Percentiles rank a stretch among this genome's conserved stretches.
These are phyloP conservation scores for Naganishia vishniacii DNA, from an alignment of 768 basidiomycete species.

Conservation along the genomic window DNA sequence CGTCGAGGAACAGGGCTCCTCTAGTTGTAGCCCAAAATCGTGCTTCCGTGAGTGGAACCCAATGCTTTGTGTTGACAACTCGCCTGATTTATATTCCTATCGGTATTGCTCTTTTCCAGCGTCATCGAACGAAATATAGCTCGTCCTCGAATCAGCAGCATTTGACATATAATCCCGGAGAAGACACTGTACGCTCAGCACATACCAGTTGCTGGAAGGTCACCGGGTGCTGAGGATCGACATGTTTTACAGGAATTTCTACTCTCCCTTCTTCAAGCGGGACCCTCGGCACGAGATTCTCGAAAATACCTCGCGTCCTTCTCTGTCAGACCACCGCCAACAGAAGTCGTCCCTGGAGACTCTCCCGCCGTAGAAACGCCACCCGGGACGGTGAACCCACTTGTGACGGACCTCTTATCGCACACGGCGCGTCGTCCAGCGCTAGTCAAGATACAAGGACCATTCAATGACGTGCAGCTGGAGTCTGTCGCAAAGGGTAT, in stretches of 20 bases:
- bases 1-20: background rate
- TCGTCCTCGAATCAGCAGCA: background rate
- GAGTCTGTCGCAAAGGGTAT: conserved; percentile 89
- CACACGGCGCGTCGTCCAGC: conserved; percentile 80
- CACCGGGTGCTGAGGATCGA: conserved; percentile 10
- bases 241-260: conserved; percentile 65
- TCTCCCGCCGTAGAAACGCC: conserved; percentile 23
- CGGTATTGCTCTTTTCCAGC: background rate
- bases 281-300: conserved; percentile 84
- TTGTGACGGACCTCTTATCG: conserved; percentile 58
- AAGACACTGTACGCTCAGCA: conserved; percentile 14
- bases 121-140: conserved; percentile 1
- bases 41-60: conserved; percentile 4
- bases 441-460: conserved; percentile 93
- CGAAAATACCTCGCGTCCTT: conserved; percentile 88
- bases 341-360: conserved; percentile 44
- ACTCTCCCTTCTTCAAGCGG: conserved; percentile 83
- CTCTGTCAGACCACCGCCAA: conserved; percentile 45
- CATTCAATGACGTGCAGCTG: conserved; percentile 85
- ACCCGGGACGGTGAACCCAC: conserved; percentile 44
- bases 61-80: background rate
- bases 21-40: background rate
- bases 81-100: background rate
- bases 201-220: background rate
- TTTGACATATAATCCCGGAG: conserved; percentile 11